Evolutionary conservation across 495 filamentous ascomycete genomes (phyloP).

Genomic region (Hypoxylon trugodes): DNA sequence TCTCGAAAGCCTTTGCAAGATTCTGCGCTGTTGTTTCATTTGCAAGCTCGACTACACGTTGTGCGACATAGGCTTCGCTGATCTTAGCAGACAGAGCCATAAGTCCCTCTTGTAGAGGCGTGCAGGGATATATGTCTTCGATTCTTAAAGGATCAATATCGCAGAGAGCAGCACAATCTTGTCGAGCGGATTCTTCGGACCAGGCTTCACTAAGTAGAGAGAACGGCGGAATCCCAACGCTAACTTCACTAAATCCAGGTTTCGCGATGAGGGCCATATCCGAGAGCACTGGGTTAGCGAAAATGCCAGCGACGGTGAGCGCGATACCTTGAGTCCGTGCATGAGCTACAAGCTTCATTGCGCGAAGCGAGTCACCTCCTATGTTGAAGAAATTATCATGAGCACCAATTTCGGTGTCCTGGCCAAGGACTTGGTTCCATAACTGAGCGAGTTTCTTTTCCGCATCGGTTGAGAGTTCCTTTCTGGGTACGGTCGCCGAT

Average conservation of each 20-base stretch:
- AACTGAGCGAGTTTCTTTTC: slow-evolving; percentile 41
- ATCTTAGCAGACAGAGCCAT: slow-evolving; percentile 68
- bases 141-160: slow-evolving; percentile 44
- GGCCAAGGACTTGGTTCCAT: slow-evolving; percentile 46
- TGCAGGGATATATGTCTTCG: slow-evolving; percentile 75
- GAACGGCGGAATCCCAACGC: slow-evolving; percentile 39
- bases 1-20: slow-evolving; percentile 61
- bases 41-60: slow-evolving; percentile 49
- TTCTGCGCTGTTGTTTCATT: slow-evolving; percentile 44
- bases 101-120: slow-evolving; percentile 74
- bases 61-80: slow-evolving; percentile 65
- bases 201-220: slow-evolving; percentile 43
- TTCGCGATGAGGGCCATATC: slow-evolving; percentile 50
- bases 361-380: slow-evolving; percentile 63
- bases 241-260: slow-evolving; percentile 4
- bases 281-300: slow-evolving; percentile 49
- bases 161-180: slow-evolving; percentile 44
- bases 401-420: slow-evolving; percentile 36
- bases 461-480: slow-evolving; percentile 40
- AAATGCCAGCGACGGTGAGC: slow-evolving; percentile 57
- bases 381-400: slow-evolving; percentile 62
- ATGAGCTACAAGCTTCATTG: slow-evolving; percentile 62
- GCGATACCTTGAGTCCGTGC: slow-evolving; percentile 46
- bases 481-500: slow-evolving; percentile 28
- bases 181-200: slow-evolving; percentile 35